Conservation (phyloP, 371 early-diverging fungal genomes). For the Rhizopus microsporus region DNA sequence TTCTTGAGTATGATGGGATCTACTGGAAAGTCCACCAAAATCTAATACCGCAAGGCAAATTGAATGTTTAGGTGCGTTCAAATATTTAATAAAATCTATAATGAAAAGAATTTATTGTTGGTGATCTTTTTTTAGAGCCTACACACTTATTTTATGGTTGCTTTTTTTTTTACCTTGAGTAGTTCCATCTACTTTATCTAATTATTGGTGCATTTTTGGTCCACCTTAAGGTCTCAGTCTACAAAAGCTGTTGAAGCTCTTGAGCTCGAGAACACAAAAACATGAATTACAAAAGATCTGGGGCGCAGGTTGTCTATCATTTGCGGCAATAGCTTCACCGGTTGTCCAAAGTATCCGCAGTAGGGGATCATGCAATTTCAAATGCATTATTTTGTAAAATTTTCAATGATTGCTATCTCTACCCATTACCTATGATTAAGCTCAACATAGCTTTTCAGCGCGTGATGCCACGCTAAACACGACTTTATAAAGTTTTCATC, state of each 20-base stretch:
- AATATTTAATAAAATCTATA: slow-evolving; percentile 11
- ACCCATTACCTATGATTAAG: slow-evolving; percentile 11
- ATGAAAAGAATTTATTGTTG: slow-evolving; percentile 6
- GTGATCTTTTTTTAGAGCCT: slow-evolving; percentile 4
- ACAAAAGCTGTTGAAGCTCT: slow-evolving; percentile 10
- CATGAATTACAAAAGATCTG: slow-evolving; percentile 9
- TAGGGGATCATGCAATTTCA: slow-evolving; percentile 9
- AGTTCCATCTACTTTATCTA: slow-evolving; percentile 5
- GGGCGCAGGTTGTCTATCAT: slow-evolving; percentile 14
- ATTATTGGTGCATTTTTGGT: slow-evolving; percentile 4
- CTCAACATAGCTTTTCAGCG: slow-evolving; percentile 11
- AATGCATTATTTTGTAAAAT: slow-evolving; percentile 5
- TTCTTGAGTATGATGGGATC: slow-evolving; percentile 13
- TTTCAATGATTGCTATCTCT: slow-evolving; percentile 14
- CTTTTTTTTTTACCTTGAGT: slow-evolving; percentile 4
- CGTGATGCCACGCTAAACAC: neutral
- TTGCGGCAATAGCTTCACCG: slow-evolving; percentile 7
- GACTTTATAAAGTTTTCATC: neutral
- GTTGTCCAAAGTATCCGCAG: slow-evolving; percentile 8
- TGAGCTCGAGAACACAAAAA: slow-evolving; percentile 19
- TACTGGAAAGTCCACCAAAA: slow-evolving; percentile 20
- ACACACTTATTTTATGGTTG: neutral
- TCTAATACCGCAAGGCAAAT: slow-evolving; percentile 18
- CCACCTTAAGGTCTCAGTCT: slow-evolving; percentile 4
- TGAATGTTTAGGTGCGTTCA: slow-evolving; percentile 13